Percentiles rank a stretch among this genome's conserved stretches.
Conservation (phyloP, 441 rosid genomes). For the Bruguiera hainesii region DNA sequence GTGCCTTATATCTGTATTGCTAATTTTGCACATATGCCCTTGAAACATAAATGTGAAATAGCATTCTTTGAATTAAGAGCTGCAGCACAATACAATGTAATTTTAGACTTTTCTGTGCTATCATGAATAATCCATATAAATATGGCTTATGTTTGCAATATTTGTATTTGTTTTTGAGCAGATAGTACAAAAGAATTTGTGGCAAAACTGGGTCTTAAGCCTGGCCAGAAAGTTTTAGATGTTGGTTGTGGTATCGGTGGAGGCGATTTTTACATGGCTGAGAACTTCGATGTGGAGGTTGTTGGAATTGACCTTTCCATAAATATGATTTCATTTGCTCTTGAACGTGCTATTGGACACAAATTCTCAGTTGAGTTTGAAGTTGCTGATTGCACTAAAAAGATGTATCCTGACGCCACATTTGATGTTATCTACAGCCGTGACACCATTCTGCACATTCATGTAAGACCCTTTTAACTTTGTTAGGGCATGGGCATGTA, state of each 20-base stretch:
- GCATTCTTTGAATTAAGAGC: no score
- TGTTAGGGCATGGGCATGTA: not conserved
- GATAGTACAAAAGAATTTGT: slow-evolving; percentile 98
- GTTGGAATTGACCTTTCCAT: slow-evolving; percentile 91
- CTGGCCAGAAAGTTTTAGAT: slow-evolving; percentile 92
- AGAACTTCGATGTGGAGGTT: slow-evolving; percentile 78
- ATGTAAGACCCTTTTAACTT: slow-evolving; percentile 32
- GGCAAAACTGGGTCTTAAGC: slow-evolving; percentile 72
- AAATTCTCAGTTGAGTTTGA: slow-evolving; percentile 87
- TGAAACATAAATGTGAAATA: no score
- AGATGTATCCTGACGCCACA: slow-evolving; percentile 62
- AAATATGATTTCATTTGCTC: slow-evolving; percentile 92
- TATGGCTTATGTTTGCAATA: not conserved
- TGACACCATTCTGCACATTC: slow-evolving; percentile 90
- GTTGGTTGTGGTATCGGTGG: slow-evolving; percentile 99
- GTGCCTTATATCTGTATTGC: no score
- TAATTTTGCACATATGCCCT: no score
- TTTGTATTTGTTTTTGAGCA: slow-evolving; percentile 29
- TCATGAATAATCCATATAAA: no score
- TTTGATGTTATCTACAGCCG: slow-evolving; percentile 97
- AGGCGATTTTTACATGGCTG: slow-evolving; percentile 97
- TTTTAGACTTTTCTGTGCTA: no score
- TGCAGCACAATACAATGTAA: no score
- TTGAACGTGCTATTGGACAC: slow-evolving; percentile 93
- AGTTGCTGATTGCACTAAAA: slow-evolving; percentile 93